phyloP scores from a whole-genome alignment of 768 basidiomycete genomes.

The Hypholoma fasciculare region DNA sequence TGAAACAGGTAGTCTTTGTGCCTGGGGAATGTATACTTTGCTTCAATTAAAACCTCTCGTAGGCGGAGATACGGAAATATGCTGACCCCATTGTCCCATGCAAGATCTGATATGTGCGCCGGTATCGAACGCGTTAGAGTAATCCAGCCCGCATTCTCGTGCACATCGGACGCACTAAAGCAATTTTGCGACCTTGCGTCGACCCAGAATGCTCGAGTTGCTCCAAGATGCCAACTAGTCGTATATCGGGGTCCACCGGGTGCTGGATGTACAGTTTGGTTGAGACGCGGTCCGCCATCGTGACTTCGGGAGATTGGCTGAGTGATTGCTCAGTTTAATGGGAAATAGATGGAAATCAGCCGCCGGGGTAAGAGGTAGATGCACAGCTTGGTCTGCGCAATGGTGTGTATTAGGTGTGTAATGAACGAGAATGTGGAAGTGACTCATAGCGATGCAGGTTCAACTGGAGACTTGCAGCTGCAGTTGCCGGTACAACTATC shows the following conservation, averaged over 20 bases:
- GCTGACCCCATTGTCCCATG: constrained; percentile 80
- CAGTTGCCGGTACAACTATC: not conserved
- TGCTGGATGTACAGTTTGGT: constrained; percentile 58
- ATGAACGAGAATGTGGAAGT: not conserved
- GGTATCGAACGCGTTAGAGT: not conserved
- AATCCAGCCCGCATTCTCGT: not conserved
- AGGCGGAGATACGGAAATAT: constrained; percentile 24
- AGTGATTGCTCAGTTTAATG: not conserved
- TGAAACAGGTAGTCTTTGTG: constrained; percentile 88
- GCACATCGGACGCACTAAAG: constrained; percentile 49
- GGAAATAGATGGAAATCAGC: not conserved
- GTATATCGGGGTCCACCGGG: constrained; percentile 37
- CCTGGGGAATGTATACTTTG: constrained; percentile 36
- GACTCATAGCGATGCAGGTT: not conserved
- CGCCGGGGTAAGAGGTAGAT: not conserved
- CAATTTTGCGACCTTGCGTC: constrained; percentile 60
- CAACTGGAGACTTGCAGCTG: not conserved
- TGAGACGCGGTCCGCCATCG: constrained; percentile 35
- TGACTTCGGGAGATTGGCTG: not conserved
- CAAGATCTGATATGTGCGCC: constrained; percentile 52
- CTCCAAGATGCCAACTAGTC: constrained; percentile 62
- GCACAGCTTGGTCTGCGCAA: constrained; percentile 2
- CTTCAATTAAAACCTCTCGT: constrained; percentile 21
- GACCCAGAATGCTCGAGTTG: constrained; percentile 50
- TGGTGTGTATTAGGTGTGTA: not conserved